These are phyloP conservation scores for Tremellales sp. DNA, from an alignment of 1,284 basidiomycete species.

Conservation along the genomic window DNA sequence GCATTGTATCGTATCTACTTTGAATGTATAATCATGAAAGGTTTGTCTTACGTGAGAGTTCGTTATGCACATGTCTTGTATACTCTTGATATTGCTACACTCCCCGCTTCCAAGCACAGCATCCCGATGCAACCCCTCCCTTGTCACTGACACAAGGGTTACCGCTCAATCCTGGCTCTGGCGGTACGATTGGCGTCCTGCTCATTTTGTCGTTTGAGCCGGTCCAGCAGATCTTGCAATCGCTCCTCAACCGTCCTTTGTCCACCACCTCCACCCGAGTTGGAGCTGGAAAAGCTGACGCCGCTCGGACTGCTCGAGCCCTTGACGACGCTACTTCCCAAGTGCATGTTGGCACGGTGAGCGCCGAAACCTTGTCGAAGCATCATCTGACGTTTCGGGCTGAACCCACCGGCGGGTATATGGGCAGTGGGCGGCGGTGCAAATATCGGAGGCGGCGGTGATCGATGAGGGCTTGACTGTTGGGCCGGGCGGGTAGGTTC, in stretches of 20 bases:
- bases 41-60: constrained; percentile 8
- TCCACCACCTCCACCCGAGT: constrained; percentile 7
- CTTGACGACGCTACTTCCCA: not conserved
- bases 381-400: constrained; percentile 26
- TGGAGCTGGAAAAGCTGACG: constrained; percentile 14
- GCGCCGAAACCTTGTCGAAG: constrained; percentile 4
- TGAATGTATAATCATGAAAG: no score
- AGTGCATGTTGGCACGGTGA: constrained; percentile 1
- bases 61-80: not conserved
- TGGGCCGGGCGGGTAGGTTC: not conserved
- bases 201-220: constrained; percentile 16
- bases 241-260: constrained; percentile 35
- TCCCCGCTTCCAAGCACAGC: no score
- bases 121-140: no score
- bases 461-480: not conserved
- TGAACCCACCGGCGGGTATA: constrained; percentile 17
- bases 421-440: not conserved
- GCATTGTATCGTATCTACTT: no score
- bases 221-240: constrained; percentile 42
- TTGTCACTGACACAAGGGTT: no score
- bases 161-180: no score
- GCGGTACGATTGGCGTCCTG: no score
- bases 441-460: not conserved
- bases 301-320: constrained; percentile 16
- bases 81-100: not conserved